Conservation (phyloP, 2,329 filamentous ascomycete genomes). For the Ploettnerulaceae sp. region DNA sequence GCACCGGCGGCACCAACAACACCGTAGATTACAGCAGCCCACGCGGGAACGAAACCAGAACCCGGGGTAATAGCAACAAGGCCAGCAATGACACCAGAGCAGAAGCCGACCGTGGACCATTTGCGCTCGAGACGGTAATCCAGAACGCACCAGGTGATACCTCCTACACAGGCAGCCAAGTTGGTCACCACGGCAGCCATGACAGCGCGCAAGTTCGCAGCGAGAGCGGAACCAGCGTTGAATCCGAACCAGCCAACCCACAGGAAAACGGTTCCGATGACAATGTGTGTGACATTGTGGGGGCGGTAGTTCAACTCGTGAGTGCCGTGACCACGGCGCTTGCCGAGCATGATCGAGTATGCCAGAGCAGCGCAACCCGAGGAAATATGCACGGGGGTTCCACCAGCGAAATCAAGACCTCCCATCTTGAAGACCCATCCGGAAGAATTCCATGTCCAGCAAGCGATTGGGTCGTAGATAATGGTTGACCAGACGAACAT, state of each 20-base stretch:
- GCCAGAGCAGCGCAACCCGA: slow-evolving; percentile 80
- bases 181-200: slow-evolving; percentile 87
- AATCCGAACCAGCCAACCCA: slow-evolving; percentile 97
- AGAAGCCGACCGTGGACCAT: slow-evolving; percentile 92
- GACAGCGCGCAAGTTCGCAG: slow-evolving; percentile 76
- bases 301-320: slow-evolving; percentile 87
- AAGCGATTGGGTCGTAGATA: slow-evolving; percentile 88
- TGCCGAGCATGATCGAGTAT: slow-evolving; percentile 88
- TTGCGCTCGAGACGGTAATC: slow-evolving; percentile 87
- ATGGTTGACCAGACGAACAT: slow-evolving; percentile 90
- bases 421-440: slow-evolving; percentile 80
- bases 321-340: slow-evolving; percentile 65
- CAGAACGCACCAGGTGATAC: slow-evolving; percentile 83
- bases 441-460: slow-evolving; percentile 86
- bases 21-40: slow-evolving; percentile 78
- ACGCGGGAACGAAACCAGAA: slow-evolving; percentile 77
- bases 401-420: slow-evolving; percentile 82
- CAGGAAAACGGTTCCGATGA: slow-evolving; percentile 87
- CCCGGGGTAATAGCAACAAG: slow-evolving; percentile 85
- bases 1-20: slow-evolving; percentile 70
- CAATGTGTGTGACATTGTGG: slow-evolving; percentile 89
- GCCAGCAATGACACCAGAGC: slow-evolving; percentile 82
- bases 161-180: slow-evolving; percentile 75
- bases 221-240: slow-evolving; percentile 79
- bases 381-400: slow-evolving; percentile 84